These are phyloP conservation scores for Trichosporon coremiiforme DNA, from an alignment of 1,284 basidiomycete genomes.

Conservation along the genomic window DNA sequence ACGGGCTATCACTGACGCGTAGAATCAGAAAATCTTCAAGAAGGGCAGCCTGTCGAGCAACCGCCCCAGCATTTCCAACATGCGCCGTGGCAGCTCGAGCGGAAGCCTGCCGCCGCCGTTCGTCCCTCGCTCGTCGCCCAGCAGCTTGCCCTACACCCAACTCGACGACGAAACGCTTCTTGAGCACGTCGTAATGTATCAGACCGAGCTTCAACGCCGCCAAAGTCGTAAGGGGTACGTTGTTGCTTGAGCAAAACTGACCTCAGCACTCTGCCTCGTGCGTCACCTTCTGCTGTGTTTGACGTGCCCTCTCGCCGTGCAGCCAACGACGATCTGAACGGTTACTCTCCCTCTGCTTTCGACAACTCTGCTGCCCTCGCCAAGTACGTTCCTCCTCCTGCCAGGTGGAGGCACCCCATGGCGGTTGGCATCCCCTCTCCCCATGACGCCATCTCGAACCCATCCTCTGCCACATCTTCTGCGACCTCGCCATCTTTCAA, in stretches of 20 bases:
- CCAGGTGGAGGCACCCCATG: slow-evolving; percentile 3
- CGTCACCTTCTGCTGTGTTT: neutral
- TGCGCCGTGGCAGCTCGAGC: neutral
- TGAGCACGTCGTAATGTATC: slow-evolving; percentile 7
- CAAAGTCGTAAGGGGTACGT: slow-evolving; percentile 12
- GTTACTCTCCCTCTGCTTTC: neutral
- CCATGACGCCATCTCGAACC: slow-evolving; percentile 5
- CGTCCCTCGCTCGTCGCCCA: neutral
- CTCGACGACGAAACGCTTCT: slow-evolving; percentile 18
- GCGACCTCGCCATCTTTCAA: slow-evolving; percentile 16
- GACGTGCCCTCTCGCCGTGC: neutral
- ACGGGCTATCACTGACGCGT: neutral
- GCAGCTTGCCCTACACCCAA: neutral
- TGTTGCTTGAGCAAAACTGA: neutral
- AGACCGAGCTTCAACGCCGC: slow-evolving; percentile 18
- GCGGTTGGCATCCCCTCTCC: neutral
- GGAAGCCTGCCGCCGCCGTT: neutral
- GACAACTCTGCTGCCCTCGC: neutral
- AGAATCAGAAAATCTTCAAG: slow-evolving; percentile 43
- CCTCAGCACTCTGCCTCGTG: neutral
- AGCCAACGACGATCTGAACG: neutral
- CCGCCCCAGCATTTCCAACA: neutral
- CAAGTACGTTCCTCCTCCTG: slow-evolving; percentile 14
- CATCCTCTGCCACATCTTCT: neutral
- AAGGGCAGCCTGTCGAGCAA: neutral